A percentile compares a stretch with the other conserved stretches of the same genome.
Conservation (phyloP, 2,329 filamentous ascomycete genomes). For the Tolypocladium capitatum region DNA sequence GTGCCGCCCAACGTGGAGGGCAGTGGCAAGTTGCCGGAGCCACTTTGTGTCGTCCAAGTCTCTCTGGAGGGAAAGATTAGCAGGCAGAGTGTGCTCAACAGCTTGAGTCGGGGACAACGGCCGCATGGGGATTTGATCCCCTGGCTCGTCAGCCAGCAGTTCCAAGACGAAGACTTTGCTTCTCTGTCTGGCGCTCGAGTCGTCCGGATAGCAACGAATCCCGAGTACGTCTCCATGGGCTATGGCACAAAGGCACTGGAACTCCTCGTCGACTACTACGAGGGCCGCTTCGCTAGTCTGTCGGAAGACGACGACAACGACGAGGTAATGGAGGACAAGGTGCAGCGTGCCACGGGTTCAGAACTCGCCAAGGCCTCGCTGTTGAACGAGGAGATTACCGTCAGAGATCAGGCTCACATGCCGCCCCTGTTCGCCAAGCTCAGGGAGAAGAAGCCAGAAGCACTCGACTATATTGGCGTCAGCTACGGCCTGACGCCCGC, state of each 20-base stretch:
- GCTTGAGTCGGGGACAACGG: constrained; percentile 75
- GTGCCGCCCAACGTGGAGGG: constrained; percentile 73
- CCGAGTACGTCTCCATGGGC: constrained; percentile 83
- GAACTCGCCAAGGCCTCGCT: constrained; percentile 67
- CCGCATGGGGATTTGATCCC: constrained; percentile 90
- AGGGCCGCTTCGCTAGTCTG: constrained; percentile 78
- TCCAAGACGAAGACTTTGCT: constrained; percentile 94
- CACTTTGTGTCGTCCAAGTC: constrained; percentile 88
- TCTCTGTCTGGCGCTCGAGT: constrained; percentile 82
- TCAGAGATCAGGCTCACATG: constrained; percentile 83
- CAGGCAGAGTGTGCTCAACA: constrained; percentile 79
- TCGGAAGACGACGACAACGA: constrained; percentile 57
- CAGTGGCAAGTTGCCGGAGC: constrained; percentile 71
- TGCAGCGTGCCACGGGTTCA: constrained; percentile 68
- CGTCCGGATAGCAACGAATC: constrained; percentile 91
- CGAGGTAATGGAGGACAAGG: constrained; percentile 40
- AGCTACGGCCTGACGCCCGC: constrained; percentile 81
- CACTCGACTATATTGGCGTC: constrained; percentile 86
- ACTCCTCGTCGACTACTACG: constrained; percentile 83
- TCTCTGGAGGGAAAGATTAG: constrained; percentile 92
- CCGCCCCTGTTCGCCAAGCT: constrained; percentile 86
- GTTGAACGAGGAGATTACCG: constrained; percentile 74
- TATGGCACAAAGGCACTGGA: constrained; percentile 84
- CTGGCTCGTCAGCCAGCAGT: constrained; percentile 95
- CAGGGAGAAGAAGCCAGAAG: constrained; percentile 64